Conservation (phyloP, 2,329 filamentous ascomycete genomes). For the Didymella arachidicola region DNA sequence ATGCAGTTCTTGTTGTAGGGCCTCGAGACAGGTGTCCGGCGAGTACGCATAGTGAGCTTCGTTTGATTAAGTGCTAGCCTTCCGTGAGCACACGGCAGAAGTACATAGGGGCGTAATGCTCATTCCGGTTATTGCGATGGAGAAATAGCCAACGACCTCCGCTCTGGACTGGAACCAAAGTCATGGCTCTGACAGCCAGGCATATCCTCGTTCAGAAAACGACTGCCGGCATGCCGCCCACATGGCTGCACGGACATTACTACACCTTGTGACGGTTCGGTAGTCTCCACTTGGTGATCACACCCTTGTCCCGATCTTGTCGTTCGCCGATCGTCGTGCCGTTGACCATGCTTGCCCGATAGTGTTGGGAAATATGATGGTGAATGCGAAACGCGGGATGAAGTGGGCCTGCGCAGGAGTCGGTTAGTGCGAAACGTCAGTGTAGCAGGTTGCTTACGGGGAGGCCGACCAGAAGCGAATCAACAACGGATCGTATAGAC, state of each 20-base stretch:
- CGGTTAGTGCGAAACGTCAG: slow-evolving; percentile 8
- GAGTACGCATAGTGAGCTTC: slow-evolving; percentile 1
- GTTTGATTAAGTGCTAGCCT: background rate
- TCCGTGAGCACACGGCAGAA: slow-evolving; percentile 2
- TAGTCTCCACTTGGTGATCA: slow-evolving; percentile 9
- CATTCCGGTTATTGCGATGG: slow-evolving; percentile 3
- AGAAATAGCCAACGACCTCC: background rate
- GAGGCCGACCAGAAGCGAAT: slow-evolving; percentile 13
- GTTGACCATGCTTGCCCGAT: background rate
- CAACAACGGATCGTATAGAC: slow-evolving; percentile 9
- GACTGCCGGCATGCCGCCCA: slow-evolving; percentile 19
- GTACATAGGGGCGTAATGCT: slow-evolving; percentile 2
- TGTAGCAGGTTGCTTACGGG: slow-evolving; percentile 3
- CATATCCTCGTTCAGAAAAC: slow-evolving; percentile 11
- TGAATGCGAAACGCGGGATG: slow-evolving; percentile 13
- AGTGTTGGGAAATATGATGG: background rate
- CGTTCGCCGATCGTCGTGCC: slow-evolving; percentile 3
- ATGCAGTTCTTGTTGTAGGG: background rate
- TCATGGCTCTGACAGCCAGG: slow-evolving; percentile 8
- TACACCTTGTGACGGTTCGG: slow-evolving; percentile 13
- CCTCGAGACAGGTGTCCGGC: background rate
- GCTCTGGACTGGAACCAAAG: slow-evolving; percentile 2
- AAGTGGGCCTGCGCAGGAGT: slow-evolving; percentile 6
- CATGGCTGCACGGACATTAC: slow-evolving; percentile 20
- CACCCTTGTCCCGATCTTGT: background rate